Percentiles rank a stretch among this genome's conserved stretches.
phyloP scores from a whole-genome alignment of 108 stramenopile species.

The Cyclostephanos invisitatus region DNA sequence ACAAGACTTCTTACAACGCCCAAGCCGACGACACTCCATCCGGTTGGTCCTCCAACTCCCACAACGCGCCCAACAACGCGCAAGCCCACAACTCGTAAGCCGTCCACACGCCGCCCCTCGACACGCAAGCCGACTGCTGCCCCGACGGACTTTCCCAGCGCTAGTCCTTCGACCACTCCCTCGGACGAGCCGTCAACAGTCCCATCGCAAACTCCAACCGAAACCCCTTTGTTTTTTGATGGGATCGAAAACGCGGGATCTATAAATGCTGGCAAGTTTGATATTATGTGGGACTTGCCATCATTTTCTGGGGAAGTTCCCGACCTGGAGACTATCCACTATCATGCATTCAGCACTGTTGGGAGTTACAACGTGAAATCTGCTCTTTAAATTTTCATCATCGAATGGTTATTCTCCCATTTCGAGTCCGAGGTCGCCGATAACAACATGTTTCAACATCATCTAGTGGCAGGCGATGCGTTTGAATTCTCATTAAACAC shows the following conservation, averaged over 20 bases:
- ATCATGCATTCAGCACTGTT: constrained; percentile 4
- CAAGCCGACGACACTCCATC: not conserved
- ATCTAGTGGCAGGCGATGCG: constrained; percentile 4
- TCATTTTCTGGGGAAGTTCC: not conserved
- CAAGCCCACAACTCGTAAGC: not conserved
- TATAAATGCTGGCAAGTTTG: not conserved
- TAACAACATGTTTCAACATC: not conserved
- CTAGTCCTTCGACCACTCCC: not conserved
- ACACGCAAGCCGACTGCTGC: constrained; percentile 5
- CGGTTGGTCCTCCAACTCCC: not conserved
- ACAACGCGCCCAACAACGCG: not conserved
- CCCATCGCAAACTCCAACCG: constrained; percentile 4
- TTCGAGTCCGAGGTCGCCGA: not conserved
- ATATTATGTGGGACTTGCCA: constrained; percentile 7
- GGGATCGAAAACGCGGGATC: constrained; percentile 9
- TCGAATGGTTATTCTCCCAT: not conserved
- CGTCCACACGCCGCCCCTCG: not conserved
- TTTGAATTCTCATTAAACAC: constrained; percentile 1
- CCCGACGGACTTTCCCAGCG: constrained; percentile 3
- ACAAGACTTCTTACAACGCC: not conserved
- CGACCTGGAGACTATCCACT: not conserved
- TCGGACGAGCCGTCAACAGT: not conserved
- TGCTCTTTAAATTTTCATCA: not conserved
- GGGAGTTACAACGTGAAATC: constrained; percentile 2
- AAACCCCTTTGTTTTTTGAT: constrained; percentile 8